Percentiles rank a stretch among this genome's conserved stretches.
These are phyloP conservation scores for Nemania abortiva DNA, from an alignment of 2,329 filamentous ascomycete genomes.

Conservation along the genomic window DNA sequence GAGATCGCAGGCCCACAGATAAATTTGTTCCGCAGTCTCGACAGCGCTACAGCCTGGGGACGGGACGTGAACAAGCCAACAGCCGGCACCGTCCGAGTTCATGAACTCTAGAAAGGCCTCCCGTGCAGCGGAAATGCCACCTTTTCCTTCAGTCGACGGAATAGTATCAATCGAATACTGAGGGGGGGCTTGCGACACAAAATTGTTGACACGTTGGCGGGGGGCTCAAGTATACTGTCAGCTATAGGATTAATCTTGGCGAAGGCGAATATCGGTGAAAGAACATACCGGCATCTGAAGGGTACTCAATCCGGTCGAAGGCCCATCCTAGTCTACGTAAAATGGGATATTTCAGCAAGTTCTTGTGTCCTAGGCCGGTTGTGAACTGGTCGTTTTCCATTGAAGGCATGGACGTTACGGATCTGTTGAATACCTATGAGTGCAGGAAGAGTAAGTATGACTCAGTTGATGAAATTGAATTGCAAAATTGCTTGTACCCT, in stretches of 20 bases:
- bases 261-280: not conserved
- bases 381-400: not conserved
- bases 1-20: not conserved
- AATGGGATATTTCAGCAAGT: not conserved
- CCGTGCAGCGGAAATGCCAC: not conserved
- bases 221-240: not conserved
- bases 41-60: not conserved
- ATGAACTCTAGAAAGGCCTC: conserved; percentile 3
- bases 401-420: not conserved
- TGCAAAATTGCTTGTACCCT: not conserved
- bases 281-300: conserved; percentile 3
- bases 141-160: not conserved
- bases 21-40: not conserved
- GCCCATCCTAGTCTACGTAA: not conserved
- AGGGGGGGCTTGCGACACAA: not conserved
- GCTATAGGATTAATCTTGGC: not conserved
- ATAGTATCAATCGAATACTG: not conserved
- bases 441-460: not conserved
- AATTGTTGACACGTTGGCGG: not conserved
- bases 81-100: conserved; percentile 1
- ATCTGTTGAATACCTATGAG: not conserved
- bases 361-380: not conserved
- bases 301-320: not conserved
- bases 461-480: not conserved
- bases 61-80: conserved; percentile 3